Conservation (phyloP, 2,329 filamentous ascomycete species). For the Pestalotiopsis sp. region DNA sequence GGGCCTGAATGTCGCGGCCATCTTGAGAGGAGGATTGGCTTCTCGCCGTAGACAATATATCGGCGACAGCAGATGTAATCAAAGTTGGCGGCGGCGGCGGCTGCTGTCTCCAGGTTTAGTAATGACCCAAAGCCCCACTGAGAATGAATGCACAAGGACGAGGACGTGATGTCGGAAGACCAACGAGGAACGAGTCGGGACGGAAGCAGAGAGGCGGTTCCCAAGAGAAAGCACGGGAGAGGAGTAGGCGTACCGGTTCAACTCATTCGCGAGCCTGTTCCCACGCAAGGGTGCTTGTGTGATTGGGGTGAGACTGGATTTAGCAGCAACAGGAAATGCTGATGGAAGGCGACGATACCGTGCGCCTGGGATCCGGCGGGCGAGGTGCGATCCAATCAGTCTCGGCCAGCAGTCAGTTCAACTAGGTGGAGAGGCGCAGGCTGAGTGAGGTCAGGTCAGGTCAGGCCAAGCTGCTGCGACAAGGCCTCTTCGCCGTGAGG, state of each 20-base stretch:
- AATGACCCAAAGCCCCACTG: conserved; percentile 1
- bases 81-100: neutral
- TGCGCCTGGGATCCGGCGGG: conserved; percentile 6
- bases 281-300: conserved; percentile 14
- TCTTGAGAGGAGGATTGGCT: conserved; percentile 22
- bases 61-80: neutral
- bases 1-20: conserved; percentile 52
- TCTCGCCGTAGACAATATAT: neutral
- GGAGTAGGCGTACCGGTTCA: conserved; percentile 21
- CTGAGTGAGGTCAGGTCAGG: neutral
- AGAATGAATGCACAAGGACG: conserved; percentile 6
- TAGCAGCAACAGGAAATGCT: neutral
- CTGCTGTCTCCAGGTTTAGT: conserved; percentile 5
- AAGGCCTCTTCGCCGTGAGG: neutral
- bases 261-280: conserved; percentile 28
- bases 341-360: conserved; percentile 11
- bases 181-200: conserved; percentile 17
- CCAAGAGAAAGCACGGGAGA: conserved; percentile 15
- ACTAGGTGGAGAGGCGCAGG: neutral
- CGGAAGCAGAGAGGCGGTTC: conserved; percentile 11
- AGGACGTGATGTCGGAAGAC: conserved; percentile 18
- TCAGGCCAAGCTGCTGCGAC: neutral
- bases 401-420: neutral
- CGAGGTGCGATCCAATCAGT: neutral
- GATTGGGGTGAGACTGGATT: neutral